Percentiles rank a stretch among this genome's conserved stretches.
phyloP scores from a whole-genome alignment of 306 rosid genomes.

The Datisca glomerata region DNA sequence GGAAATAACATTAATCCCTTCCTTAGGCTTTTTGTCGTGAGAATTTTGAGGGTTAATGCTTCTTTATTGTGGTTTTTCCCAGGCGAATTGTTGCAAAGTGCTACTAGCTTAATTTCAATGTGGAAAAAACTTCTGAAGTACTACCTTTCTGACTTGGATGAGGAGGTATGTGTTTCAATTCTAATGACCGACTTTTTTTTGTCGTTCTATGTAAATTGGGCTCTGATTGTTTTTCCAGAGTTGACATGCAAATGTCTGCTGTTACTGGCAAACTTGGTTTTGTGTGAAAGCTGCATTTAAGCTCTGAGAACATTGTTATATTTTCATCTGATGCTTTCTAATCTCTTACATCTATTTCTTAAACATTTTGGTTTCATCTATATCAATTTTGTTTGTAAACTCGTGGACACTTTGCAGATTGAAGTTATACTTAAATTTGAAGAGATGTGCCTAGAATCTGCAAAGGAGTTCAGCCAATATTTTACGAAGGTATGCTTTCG shows the following conservation, averaged over 20 bases:
- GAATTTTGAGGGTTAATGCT: constrained; percentile 1
- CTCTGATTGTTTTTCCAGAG: neutral
- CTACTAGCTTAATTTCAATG: constrained; percentile 31
- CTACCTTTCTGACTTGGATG: constrained; percentile 70
- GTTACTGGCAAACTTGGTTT: no score
- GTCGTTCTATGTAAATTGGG: neutral
- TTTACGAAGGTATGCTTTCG: constrained; percentile 47
- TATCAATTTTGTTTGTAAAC: no score
- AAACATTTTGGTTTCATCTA: neutral
- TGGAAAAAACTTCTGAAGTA: constrained; percentile 65
- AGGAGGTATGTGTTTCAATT: constrained; percentile 50
- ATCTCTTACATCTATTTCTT: no score
- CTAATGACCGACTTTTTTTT: no score
- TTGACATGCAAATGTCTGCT: no score
- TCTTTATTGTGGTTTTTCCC: constrained; percentile 12
- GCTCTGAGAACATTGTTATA: no score
- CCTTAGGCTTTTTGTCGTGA: neutral
- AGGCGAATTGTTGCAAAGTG: constrained; percentile 55
- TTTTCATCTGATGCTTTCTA: no score
- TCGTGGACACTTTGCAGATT: constrained; percentile 37
- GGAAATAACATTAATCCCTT: no score
- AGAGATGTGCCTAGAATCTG: constrained; percentile 87
- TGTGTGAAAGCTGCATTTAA: no score
- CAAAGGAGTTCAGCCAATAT: constrained; percentile 56
- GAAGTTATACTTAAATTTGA: constrained; percentile 87